Evolutionary conservation across 306 rosid species (phyloP).

Genomic region (cucumber (Cucumis sativus)): Cucumber_9930_V3 NC_026659.2:13660001-13660500

Average conservation of each 20-base stretch:
- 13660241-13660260: background rate
- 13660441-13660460: background rate
- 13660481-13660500: background rate
- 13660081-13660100: too few species aligned
- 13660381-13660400: background rate
- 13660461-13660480: background rate
- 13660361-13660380: background rate
- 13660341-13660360: background rate
- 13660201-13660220: too few species aligned
- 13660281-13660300: background rate
- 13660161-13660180: too few species aligned
- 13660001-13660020: too few species aligned
- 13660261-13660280: background rate
- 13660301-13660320: background rate
- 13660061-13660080: too few species aligned
- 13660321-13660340: background rate
- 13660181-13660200: too few species aligned
- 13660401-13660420: background rate
- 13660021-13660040: too few species aligned
- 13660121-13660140: too few species aligned
- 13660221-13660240: background rate
- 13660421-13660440: background rate
- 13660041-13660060: too few species aligned
- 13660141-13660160: too few species aligned
- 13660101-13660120: too few species aligned